Evolutionary conservation across 1,139 yeast species (phyloP), one percentile per base, ranked within the genome.

Genomic region (Geotrichum fermentans): DNA sequence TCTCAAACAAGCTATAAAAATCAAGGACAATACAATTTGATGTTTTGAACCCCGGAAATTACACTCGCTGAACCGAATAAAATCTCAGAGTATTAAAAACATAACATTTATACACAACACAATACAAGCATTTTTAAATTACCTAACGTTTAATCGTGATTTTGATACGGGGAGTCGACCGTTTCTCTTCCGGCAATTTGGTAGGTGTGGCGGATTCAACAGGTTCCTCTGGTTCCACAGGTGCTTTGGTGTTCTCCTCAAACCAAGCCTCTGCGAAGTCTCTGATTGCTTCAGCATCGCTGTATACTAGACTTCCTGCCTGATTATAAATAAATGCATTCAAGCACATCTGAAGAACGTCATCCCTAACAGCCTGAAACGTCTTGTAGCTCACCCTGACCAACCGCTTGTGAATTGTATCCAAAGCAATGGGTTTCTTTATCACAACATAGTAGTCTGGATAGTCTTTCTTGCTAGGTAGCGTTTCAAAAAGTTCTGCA

Each of bases 361-460:
- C 96, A 54, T 78, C 83, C 52, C 83, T 70, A 50, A 84, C 77
- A 55, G 83, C 90, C 37, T 78, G 73, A 45, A 81, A 67, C 10
- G 71, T 68, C 20, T 71, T 69, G 60, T 86, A 87, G 6, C 75
- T 21, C 36, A 6, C 70, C 11, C 40, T 47, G 73, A 73, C 48
- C 69, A 72, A 21, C 73, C 65, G 32, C 30, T 24, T 72, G 58
- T 73, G 75, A 49, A 89, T 73, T 24, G 75, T 73, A 55, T 83
- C 87, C 56, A 89, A 74, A 0, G 96, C 92, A 56, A 87, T 78
- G n/a, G 96, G 96, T 56, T 79, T 76, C 56, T 75, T 77, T 58
- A 90, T 89, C 52, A 89, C 68, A 50, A 80, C 76, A 64, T 86
- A 90, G 64, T 90, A 90, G 64, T 90, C 97, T 0, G 97, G 96